A percentile compares a stretch with the other conserved stretches of the same genome.
These are phyloP conservation scores for Cryphonectria radicalis DNA, from an alignment of 2,329 filamentous ascomycete genomes.

Conservation along the genomic window DNA sequence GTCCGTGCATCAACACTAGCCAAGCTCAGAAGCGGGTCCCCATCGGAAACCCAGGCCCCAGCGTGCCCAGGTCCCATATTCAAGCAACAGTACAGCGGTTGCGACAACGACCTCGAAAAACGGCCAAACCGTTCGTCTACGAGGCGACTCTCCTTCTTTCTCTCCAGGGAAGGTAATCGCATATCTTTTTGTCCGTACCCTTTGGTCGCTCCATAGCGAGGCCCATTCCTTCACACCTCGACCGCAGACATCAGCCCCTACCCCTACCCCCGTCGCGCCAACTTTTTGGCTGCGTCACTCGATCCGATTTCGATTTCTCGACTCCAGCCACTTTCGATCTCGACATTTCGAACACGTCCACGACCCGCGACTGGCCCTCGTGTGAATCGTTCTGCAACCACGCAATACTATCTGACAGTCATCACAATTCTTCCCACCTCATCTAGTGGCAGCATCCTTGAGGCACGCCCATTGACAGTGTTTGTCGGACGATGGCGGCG, in stretches of 20 bases:
- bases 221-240: not conserved
- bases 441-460: constrained; percentile 22
- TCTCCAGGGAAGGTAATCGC: constrained; percentile 17
- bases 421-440: constrained; percentile 10
- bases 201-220: constrained; percentile 17
- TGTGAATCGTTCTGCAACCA: constrained; percentile 2
- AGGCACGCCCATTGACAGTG: constrained; percentile 29
- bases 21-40: constrained; percentile 9
- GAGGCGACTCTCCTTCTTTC: constrained; percentile 19
- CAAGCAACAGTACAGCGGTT: constrained; percentile 9
- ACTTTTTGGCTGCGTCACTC: constrained; percentile 26
- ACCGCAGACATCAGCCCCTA: constrained; percentile 3
- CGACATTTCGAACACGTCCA: not conserved
- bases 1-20: constrained; percentile 13
- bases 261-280: constrained; percentile 21
- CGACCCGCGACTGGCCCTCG: not conserved
- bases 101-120: constrained; percentile 17
- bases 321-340: constrained; percentile 17
- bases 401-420: constrained; percentile 11
- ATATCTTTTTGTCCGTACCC: constrained; percentile 17
- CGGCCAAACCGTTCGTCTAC: constrained; percentile 21
- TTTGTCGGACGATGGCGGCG: constrained; percentile 65
- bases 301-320: constrained; percentile 27
- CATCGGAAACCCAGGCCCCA: constrained; percentile 11
- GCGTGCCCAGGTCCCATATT: constrained; percentile 9